phyloP scores from a whole-genome alignment of 768 basidiomycete genomes.

The Tephrocybe sp. region DNA sequence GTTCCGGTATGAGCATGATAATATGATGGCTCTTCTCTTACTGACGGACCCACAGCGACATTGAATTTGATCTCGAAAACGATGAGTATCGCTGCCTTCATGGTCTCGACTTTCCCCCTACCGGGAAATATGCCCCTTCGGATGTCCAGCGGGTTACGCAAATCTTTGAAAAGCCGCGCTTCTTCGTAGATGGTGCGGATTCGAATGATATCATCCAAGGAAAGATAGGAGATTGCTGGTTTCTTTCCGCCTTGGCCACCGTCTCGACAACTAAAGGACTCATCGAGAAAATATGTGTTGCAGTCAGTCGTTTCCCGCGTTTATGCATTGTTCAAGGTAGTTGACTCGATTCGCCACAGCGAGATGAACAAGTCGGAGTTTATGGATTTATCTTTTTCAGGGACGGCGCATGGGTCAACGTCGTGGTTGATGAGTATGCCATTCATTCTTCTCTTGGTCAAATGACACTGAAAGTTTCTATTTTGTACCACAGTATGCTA shows the following conservation, averaged over 20 bases:
- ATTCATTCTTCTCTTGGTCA: neutral
- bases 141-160: conserved; percentile 44
- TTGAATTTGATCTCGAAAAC: conserved; percentile 57
- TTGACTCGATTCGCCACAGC: conserved; percentile 20
- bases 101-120: conserved; percentile 26
- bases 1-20: conserved; percentile 36
- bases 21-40: neutral
- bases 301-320: conserved; percentile 20
- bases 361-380: conserved; percentile 50
- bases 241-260: conserved; percentile 49
- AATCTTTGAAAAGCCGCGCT: conserved; percentile 51
- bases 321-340: neutral
- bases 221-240: conserved; percentile 53
- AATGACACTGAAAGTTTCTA: neutral
- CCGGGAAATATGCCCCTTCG: conserved; percentile 28
- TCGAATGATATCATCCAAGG: conserved; percentile 53
- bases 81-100: conserved; percentile 47
- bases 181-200: conserved; percentile 44
- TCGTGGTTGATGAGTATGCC: conserved; percentile 55
- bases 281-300: conserved; percentile 49
- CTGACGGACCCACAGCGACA: conserved; percentile 34
- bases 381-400: conserved; percentile 60
- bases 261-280: conserved; percentile 44
- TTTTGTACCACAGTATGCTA: conserved; percentile 33
- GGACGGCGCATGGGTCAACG: conserved; percentile 48